phyloP scores from a whole-genome alignment of 2,329 filamentous ascomycete genomes.

The Sarocladiaceae sp. region DNA sequence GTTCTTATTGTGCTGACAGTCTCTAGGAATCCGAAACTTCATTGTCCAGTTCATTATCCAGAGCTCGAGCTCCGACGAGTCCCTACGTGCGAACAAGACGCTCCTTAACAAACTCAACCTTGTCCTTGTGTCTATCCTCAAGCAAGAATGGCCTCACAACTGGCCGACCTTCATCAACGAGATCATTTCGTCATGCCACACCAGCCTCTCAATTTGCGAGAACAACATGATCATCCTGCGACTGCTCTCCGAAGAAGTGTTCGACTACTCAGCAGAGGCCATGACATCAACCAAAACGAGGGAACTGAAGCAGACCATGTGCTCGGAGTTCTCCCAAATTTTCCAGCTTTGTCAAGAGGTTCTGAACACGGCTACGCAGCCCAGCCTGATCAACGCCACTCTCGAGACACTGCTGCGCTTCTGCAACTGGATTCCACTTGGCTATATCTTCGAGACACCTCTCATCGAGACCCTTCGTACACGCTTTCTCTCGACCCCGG shows the following conservation, averaged over 20 bases:
- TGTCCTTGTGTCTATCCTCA: constrained; percentile 92
- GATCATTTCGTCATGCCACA: constrained; percentile 94
- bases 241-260: constrained; percentile 93
- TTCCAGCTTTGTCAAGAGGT: constrained; percentile 98
- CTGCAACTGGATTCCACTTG: constrained; percentile 97
- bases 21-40: constrained; percentile 90
- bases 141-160: constrained; percentile 99
- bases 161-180: constrained; percentile 99
- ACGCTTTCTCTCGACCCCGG: constrained; percentile 84
- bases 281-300: constrained; percentile 98
- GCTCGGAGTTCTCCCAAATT: constrained; percentile 95
- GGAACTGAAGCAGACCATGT: constrained; percentile 98
- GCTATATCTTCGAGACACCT: constrained; percentile 97
- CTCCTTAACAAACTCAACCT: constrained; percentile 98
- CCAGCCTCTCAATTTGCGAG: constrained; percentile 94
- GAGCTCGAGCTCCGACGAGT: constrained; percentile 83
- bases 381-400: constrained; percentile 90
- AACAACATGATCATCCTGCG: constrained; percentile 99
- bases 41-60: constrained; percentile 98
- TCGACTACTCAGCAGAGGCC: constrained; percentile 96
- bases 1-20: constrained; percentile 11
- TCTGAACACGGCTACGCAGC: constrained; percentile 79
- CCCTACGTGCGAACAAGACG: constrained; percentile 74
- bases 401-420: constrained; percentile 93
- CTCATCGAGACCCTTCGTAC: constrained; percentile 92